Conservation (phyloP, 352 stramenopile species). For the Pythium biforme region DNA sequence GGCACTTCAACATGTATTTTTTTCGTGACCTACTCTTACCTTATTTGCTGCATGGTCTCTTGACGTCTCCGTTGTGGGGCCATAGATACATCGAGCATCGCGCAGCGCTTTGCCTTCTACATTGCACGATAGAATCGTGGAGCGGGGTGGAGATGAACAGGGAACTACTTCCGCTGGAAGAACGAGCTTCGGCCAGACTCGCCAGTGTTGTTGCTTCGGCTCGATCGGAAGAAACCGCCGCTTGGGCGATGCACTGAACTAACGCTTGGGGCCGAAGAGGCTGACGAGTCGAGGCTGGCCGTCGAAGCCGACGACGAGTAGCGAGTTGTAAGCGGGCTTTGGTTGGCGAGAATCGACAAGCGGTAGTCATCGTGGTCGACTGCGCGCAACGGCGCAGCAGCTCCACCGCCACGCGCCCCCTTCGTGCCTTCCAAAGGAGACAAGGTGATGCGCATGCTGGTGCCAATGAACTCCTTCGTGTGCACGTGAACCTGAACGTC, state of each 20-base stretch:
- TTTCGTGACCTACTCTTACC: not conserved
- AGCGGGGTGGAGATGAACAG: not conserved
- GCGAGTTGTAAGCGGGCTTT: constrained; percentile 19
- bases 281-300: constrained; percentile 5
- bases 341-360: constrained; percentile 29
- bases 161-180: constrained; percentile 58
- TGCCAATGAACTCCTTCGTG: constrained; percentile 90
- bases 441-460: constrained; percentile 87
- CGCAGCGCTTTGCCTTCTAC: not conserved
- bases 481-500: constrained; percentile 88
- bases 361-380: constrained; percentile 27
- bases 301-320: constrained; percentile 24
- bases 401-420: constrained; percentile 7
- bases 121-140: not conserved
- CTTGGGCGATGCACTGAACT: constrained; percentile 22
- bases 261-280: constrained; percentile 1
- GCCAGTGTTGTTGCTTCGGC: constrained; percentile 16
- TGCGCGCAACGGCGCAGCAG: constrained; percentile 6
- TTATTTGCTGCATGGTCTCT: not conserved
- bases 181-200: constrained; percentile 54
- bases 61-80: not conserved
- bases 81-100: not conserved
- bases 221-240: constrained; percentile 30
- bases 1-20: not conserved
- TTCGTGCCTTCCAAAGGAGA: constrained; percentile 45